phyloP scores from a whole-genome alignment of 306 rosid species.

The Dicorynia guianensis region DNA sequence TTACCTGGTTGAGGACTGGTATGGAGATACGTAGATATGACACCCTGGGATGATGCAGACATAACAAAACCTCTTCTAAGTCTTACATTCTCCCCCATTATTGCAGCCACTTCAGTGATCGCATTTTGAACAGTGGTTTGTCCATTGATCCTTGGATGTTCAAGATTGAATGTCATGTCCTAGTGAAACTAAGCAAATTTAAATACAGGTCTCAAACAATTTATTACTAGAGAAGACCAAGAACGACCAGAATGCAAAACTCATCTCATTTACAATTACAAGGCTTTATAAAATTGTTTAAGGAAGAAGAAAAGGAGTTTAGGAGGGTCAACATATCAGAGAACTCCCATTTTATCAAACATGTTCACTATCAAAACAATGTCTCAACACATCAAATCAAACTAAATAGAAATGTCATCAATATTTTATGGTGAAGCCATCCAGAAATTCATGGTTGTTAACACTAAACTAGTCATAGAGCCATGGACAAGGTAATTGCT shows the following conservation, averaged over 20 bases:
- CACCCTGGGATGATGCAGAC: slow-evolving; percentile 65
- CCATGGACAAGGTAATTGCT: not conserved
- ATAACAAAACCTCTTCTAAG: slow-evolving; percentile 73
- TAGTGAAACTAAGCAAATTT: slow-evolving; percentile 37
- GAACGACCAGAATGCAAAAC: slow-evolving; percentile 1
- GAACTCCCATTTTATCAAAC: not conserved
- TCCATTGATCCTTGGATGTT: slow-evolving; percentile 82
- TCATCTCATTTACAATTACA: too few species aligned
- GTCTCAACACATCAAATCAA: not conserved
- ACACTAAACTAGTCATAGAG: not conserved
- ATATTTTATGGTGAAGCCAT: not conserved
- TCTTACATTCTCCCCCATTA: slow-evolving; percentile 91
- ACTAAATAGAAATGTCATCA: slow-evolving; percentile 4
- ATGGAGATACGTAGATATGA: slow-evolving; percentile 88
- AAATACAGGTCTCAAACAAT: slow-evolving; percentile 24
- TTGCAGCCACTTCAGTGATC: slow-evolving; percentile 87
- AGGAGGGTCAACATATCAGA: slow-evolving; percentile 12
- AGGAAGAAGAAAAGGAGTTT: too few species aligned
- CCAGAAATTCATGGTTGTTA: not conserved
- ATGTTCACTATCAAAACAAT: not conserved
- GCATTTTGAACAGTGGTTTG: slow-evolving; percentile 80
- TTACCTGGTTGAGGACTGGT: slow-evolving; percentile 91
- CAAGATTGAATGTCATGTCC: slow-evolving; percentile 73
- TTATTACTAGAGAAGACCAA: slow-evolving; percentile 23
- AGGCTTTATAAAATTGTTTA: too few species aligned